phyloP scores from a whole-genome alignment of 768 basidiomycete genomes.

The Tremella mesenterica region DNA sequence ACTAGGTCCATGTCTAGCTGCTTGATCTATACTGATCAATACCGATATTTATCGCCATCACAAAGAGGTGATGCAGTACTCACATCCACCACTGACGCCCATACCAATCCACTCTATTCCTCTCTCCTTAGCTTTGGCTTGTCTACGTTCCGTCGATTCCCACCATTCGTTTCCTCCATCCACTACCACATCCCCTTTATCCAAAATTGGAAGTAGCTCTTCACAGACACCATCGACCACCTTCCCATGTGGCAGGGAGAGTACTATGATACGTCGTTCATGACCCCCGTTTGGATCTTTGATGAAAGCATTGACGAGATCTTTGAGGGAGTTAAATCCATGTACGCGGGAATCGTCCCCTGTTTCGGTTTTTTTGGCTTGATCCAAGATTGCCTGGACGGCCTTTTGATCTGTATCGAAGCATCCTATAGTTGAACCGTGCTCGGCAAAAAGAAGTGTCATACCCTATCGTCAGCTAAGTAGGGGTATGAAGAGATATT shows the following conservation, averaged over 20 bases:
- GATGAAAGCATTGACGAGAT: constrained; percentile 30
- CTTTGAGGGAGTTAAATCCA: constrained; percentile 21
- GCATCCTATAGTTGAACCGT: constrained; percentile 25
- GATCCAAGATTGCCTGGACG: constrained; percentile 17
- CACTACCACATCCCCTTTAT: constrained; percentile 40
- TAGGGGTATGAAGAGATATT: no score
- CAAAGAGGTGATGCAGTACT: constrained; percentile 2
- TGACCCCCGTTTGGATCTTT: no score
- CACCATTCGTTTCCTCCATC: constrained; percentile 45
- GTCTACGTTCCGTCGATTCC: constrained; percentile 37
- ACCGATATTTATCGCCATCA: not conserved
- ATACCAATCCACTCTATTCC: constrained; percentile 36
- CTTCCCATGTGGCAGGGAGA: constrained; percentile 40
- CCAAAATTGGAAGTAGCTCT: constrained; percentile 30
- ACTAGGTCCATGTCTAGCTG: constrained; percentile 40
- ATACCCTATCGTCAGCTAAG: constrained; percentile 21
- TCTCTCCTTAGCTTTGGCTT: constrained; percentile 24
- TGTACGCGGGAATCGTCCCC: constrained; percentile 19
- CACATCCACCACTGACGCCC: constrained; percentile 44
- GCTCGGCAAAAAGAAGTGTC: constrained; percentile 28
- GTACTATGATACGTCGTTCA: constrained; percentile 38
- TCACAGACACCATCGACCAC: constrained; percentile 37
- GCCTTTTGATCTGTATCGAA: constrained; percentile 30
- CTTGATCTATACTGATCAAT: constrained; percentile 29
- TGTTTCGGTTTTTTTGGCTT: constrained; percentile 19